Conservation (phyloP, 1,284 basidiomycete genomes). For the Sanghuangporus weigelae region DNA sequence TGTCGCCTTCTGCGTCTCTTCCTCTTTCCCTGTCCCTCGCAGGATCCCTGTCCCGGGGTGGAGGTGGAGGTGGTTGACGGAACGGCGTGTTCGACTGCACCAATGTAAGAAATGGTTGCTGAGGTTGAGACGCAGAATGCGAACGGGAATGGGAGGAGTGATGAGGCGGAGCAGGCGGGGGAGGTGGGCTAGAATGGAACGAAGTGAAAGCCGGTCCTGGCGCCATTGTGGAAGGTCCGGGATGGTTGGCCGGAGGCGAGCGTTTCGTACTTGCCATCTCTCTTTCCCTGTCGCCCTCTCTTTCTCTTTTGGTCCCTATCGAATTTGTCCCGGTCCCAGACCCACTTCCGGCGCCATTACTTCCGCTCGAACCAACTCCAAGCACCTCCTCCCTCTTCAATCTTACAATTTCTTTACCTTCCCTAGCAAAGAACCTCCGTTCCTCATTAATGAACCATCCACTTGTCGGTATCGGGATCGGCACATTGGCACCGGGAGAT, state of each 20-base stretch:
- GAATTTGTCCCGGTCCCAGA: not conserved
- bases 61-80: not conserved
- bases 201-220: not conserved
- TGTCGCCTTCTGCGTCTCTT: not conserved
- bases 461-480: slow-evolving; percentile 43
- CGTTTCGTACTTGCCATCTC: not conserved
- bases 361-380: not conserved
- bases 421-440: slow-evolving; percentile 69
- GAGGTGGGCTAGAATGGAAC: not conserved
- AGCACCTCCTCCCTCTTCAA: slow-evolving; percentile 27
- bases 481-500: not conserved
- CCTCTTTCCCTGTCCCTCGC: not conserved
- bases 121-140: not conserved
- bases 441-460: slow-evolving; percentile 68
- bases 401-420: slow-evolving; percentile 67
- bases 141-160: not conserved
- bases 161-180: not conserved
- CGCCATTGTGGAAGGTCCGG: slow-evolving; percentile 1
- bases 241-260: slow-evolving; percentile 49
- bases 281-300: not conserved
- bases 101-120: not conserved
- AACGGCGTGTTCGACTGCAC: not conserved
- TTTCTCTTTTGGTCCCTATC: not conserved
- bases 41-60: not conserved
- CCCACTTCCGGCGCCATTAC: not conserved